Evolutionary conservation across 176 grass and related monocot species (phyloP).

Genomic region (Thalia dealbata): DNA sequence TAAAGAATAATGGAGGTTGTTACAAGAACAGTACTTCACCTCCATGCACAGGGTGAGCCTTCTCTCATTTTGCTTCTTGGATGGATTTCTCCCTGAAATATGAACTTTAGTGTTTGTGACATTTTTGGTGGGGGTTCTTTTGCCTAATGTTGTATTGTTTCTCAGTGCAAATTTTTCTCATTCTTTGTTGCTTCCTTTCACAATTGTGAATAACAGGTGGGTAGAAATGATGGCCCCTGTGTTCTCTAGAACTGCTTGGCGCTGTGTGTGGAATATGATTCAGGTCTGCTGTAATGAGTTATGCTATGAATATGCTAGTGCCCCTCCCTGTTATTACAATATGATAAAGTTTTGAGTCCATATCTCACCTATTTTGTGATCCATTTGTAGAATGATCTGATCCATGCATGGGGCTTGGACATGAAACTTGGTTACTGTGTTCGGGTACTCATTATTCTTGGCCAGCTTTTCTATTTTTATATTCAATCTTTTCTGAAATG

Average conservation of each 20-base stretch:
- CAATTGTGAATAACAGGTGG: neutral
- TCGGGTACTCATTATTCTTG: conserved; percentile 1
- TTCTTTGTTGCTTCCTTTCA: neutral
- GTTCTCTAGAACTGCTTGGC: conserved; percentile 13
- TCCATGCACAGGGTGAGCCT: conserved; percentile 15
- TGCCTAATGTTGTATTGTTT: neutral
- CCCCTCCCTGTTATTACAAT: neutral
- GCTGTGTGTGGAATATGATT: conserved; percentile 17
- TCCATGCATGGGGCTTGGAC: conserved; percentile 18
- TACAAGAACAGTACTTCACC: conserved; percentile 17
- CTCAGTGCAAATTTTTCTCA: neutral
- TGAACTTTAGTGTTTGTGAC: no score
- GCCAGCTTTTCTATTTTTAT: neutral
- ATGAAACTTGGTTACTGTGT: conserved; percentile 20
- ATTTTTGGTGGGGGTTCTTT: no score
- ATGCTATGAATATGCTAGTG: neutral
- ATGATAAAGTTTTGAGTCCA: neutral
- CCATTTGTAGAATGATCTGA: conserved; percentile 9
- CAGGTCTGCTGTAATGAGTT: neutral
- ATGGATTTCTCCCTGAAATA: neutral
- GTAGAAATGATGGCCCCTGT: conserved; percentile 19
- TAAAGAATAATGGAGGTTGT: conserved; percentile 2
- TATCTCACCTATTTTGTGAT: neutral
- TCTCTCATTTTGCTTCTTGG: neutral
- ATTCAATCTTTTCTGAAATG: neutral